Evolutionary conservation across 352 stramenopile genomes (phyloP).

Genomic region (Globisporangium alternatum): DNA sequence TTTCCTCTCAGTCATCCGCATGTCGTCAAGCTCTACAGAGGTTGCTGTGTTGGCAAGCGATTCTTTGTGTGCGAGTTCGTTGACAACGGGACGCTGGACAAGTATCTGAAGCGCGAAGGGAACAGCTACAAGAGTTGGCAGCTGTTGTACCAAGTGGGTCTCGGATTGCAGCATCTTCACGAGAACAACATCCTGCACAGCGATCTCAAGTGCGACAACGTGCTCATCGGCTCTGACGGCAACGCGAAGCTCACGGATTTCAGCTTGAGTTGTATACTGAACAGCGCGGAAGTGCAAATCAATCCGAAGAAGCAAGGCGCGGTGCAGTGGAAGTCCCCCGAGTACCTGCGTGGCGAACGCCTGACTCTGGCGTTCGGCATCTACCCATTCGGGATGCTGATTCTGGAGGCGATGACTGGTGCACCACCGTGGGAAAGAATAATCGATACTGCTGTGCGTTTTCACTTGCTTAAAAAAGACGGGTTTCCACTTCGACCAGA

Average conservation of each 20-base stretch:
- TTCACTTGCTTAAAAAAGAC: not conserved
- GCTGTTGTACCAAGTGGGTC: not conserved
- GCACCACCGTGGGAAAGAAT: not conserved
- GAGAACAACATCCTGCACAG: not conserved
- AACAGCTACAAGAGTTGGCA: not conserved
- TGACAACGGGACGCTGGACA: not conserved
- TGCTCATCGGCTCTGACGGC: not conserved
- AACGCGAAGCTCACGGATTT: not conserved
- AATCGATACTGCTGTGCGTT: no score
- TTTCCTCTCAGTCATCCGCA: constrained; percentile 13
- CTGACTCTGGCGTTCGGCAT: not conserved
- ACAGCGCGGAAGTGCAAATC: not conserved
- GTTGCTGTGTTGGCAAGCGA: constrained; percentile 4
- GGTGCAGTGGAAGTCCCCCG: constrained; percentile 5
- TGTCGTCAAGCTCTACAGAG: constrained; percentile 7
- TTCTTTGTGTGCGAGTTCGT: constrained; percentile 13
- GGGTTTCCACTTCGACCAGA: not conserved
- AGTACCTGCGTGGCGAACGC: not conserved
- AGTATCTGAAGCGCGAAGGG: not conserved
- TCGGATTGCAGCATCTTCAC: not conserved
- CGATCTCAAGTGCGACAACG: constrained; percentile 8
- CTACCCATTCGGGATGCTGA: not conserved
- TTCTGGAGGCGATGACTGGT: not conserved
- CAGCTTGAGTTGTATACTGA: not conserved
- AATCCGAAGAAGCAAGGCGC: constrained; percentile 4